A percentile compares a stretch with the other conserved stretches of the same genome.
Evolutionary conservation across 129 eudicot genomes (phyloP).

Genomic region (Artemisia argyi): DNA sequence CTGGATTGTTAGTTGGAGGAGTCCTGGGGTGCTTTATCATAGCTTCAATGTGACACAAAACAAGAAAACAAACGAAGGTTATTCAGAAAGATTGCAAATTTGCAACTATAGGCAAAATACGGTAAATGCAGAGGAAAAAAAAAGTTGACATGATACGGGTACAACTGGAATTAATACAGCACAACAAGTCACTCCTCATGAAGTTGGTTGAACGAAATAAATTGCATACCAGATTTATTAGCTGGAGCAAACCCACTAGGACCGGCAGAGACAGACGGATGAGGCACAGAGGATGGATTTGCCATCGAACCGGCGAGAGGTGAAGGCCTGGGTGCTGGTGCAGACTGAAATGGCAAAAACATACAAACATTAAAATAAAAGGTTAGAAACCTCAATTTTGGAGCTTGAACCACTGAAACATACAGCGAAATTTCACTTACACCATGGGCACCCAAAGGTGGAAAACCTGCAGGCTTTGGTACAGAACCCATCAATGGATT

Average conservation of each 20-base stretch:
- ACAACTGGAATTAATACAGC: no score
- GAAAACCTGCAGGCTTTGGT: constrained; percentile 65
- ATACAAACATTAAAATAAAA: not conserved
- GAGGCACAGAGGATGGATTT: constrained; percentile 69
- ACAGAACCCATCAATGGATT: constrained; percentile 59
- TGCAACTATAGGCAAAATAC: not conserved
- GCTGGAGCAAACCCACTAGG: constrained; percentile 68
- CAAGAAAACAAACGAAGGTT: constrained; percentile 13
- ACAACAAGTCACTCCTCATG: no score
- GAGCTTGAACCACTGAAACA: not conserved
- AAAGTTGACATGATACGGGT: no score
- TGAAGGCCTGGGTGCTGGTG: constrained; percentile 69
- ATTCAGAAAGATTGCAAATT: constrained; percentile 5
- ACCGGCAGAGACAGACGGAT: constrained; percentile 75
- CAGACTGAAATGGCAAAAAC: constrained; percentile 68
- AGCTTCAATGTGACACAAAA: constrained; percentile 37
- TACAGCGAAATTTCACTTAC: constrained; percentile 44
- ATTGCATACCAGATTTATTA: constrained; percentile 53
- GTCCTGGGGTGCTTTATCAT: constrained; percentile 77
- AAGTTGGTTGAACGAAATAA: not conserved
- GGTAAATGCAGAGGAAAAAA: not conserved
- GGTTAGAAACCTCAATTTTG: not conserved
- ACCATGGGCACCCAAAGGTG: constrained; percentile 75
- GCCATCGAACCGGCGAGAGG: constrained; percentile 87
- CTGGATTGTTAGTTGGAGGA: constrained; percentile 64